Base-by-base conservation (phyloP, 2,329 filamentous ascomycete genomes). In the Aureobasidium leucospermi region DNA sequence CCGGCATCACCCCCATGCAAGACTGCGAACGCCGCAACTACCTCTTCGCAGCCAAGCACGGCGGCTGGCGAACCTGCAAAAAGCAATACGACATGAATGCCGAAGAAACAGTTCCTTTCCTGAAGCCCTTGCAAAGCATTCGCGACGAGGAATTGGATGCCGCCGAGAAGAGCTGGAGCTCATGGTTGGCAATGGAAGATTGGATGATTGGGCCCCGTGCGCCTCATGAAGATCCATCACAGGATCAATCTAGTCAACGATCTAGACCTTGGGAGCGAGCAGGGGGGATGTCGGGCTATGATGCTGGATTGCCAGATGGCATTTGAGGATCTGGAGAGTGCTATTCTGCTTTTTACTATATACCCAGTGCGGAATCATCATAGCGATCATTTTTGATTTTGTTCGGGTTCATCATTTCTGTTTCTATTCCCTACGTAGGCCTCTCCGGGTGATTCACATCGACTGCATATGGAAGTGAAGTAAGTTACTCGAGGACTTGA, bases 111-210 rank as follows among this genome's bases (percentile, higher is more conserved):
- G 84, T 96, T 1, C 94, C 94, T 0, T 97, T 96, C 70, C 76
- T 97, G 66, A 85, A 86, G 65, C 91, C 93, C 4, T 76, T 96
- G n/a, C 85, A 88, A 67, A 83, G 85, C 58, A 85, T 88, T 0
- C 83, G 84, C 7, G 85, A 93, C 68, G 82, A 84, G 23, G 94
- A 97, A 75, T 89, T 97, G 63, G 83, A 89, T 63, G 82, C 78
- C 13, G 92, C 92, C 0, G 93, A 97, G 75, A 81, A 83, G 63
- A 85, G 81, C 61, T 99, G 94, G 94, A 95, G 90, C 70, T 87
- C 93, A 68, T 97, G 93, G 93, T 77, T 96, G 34, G 90, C 90
- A 11, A 95, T 96, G 90, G 90, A 96, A 73, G 93, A 96, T 73
- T 97, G 93, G 93, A 96, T 96, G 91, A 78, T 96, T n/a, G 92